These are phyloP conservation scores for Escovopsis sp. DNA, from an alignment of 2,329 filamentous ascomycete genomes.

Conservation along the genomic window DNA sequence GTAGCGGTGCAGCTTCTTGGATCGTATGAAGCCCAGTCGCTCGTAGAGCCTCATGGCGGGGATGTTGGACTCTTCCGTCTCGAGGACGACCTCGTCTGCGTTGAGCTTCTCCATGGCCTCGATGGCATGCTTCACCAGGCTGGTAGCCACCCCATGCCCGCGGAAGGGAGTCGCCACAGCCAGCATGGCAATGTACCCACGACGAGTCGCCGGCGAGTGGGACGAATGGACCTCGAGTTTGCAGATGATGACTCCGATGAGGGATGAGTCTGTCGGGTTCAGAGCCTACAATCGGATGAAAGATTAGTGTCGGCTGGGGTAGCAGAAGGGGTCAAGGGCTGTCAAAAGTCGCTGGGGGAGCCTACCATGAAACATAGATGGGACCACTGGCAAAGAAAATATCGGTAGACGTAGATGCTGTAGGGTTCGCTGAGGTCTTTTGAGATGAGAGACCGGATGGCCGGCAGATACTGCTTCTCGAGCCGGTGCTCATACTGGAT, in stretches of 20 bases:
- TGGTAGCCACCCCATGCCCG: slow-evolving; percentile 75
- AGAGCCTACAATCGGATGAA: slow-evolving; percentile 30
- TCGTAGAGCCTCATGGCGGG: slow-evolving; percentile 90
- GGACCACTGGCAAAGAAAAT: slow-evolving; percentile 96
- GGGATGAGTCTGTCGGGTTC: slow-evolving; percentile 42
- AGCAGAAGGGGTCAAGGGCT: neutral
- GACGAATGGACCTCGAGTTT: slow-evolving; percentile 85
- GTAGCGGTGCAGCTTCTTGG: slow-evolving; percentile 86
- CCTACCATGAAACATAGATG: slow-evolving; percentile 91
- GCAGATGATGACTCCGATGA: slow-evolving; percentile 85
- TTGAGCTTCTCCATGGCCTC: slow-evolving; percentile 73
- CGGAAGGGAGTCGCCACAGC: slow-evolving; percentile 73
- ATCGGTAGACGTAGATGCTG: slow-evolving; percentile 97
- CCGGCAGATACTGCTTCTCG: slow-evolving; percentile 55
- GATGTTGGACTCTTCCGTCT: slow-evolving; percentile 87
- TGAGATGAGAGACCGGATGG: slow-evolving; percentile 84
- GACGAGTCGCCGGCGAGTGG: slow-evolving; percentile 56
- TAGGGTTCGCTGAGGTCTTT: slow-evolving; percentile 96
- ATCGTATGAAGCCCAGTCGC: slow-evolving; percentile 76
- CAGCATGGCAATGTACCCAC: slow-evolving; percentile 97
- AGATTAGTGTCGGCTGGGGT: slow-evolving; percentile 3
- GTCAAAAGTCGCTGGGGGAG: neutral
- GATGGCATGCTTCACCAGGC: slow-evolving; percentile 77
- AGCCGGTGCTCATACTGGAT: slow-evolving; percentile 48
- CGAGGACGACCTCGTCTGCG: slow-evolving; percentile 88